Percentiles rank a stretch among this genome's conserved stretches.
phyloP scores from a whole-genome alignment of 2,329 filamentous ascomycete genomes.

The Aphanoascus verrucosus region DNA sequence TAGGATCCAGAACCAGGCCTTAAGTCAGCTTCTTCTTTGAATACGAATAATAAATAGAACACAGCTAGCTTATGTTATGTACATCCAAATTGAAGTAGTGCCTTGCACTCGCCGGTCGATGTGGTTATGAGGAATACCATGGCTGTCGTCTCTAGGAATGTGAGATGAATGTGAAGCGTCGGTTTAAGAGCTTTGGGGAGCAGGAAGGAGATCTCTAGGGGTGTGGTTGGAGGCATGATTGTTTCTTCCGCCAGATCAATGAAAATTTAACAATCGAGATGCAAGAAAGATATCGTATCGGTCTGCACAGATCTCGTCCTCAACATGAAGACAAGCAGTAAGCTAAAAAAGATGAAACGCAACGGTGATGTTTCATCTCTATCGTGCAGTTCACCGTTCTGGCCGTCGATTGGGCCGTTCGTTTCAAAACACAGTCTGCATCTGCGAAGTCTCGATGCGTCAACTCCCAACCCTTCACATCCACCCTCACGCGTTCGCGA shows the following conservation, averaged over 20 bases:
- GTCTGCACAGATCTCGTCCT: neutral
- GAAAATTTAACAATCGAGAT: no score
- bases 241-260: no score
- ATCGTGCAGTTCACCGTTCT: neutral
- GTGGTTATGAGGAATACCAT: constrained; percentile 50
- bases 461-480: neutral
- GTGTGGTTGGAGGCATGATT: constrained; percentile 20
- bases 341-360: no score
- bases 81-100: constrained; percentile 16
- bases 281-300: no score
- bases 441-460: neutral
- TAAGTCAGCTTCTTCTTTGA: neutral
- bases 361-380: neutral
- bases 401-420: neutral
- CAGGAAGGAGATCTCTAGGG: constrained; percentile 47
- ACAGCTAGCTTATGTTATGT: neutral
- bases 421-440: neutral
- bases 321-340: no score
- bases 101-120: constrained; percentile 34
- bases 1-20: neutral
- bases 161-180: constrained; percentile 50
- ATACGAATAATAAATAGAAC: neutral
- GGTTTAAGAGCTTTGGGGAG: constrained; percentile 47
- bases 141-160: constrained; percentile 41
- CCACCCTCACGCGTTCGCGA: neutral